Evolutionary conservation across 2,329 filamentous ascomycete species (phyloP).

Genomic region (Fusarium liriodendri): DNA sequence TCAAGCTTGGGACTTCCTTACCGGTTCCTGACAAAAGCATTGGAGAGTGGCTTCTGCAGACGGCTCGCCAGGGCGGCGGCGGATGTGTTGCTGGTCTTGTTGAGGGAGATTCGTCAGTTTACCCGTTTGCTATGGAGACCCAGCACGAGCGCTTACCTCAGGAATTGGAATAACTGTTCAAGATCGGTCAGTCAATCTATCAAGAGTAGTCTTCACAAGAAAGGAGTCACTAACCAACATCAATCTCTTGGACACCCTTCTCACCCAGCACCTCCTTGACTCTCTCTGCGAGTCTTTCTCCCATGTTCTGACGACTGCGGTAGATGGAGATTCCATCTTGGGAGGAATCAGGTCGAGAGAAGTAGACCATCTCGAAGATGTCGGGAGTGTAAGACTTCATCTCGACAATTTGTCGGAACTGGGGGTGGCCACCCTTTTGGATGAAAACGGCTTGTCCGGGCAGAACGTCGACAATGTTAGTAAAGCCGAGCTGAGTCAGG

Average conservation of each 20-base stretch:
- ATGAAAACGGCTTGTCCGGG: slow-evolving; percentile 90
- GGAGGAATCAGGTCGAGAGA: slow-evolving; percentile 81
- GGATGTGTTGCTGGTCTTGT: slow-evolving; percentile 80
- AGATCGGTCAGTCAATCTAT: slow-evolving; percentile 5
- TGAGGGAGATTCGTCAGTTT: not conserved
- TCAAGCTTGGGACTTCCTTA: slow-evolving; percentile 57
- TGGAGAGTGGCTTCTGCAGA: slow-evolving; percentile 81
- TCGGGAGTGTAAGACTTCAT: slow-evolving; percentile 81
- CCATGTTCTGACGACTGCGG: slow-evolving; percentile 86
- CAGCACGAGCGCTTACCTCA: slow-evolving; percentile 42
- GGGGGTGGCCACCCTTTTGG: slow-evolving; percentile 77
- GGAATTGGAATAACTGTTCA: slow-evolving; percentile 78
- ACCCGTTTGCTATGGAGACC: not conserved
- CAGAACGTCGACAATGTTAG: slow-evolving; percentile 78
- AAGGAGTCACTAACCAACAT: slow-evolving; percentile 59
- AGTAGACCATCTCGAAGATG: slow-evolving; percentile 70
- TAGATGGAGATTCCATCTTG: slow-evolving; percentile 92
- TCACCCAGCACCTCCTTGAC: slow-evolving; percentile 75
- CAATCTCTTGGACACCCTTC: slow-evolving; percentile 79
- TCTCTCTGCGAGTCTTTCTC: slow-evolving; percentile 79
- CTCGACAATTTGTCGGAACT: slow-evolving; percentile 79
- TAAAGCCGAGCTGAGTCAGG: slow-evolving; percentile 83
- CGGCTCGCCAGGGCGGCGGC: slow-evolving; percentile 76
- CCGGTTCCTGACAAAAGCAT: slow-evolving; percentile 89
- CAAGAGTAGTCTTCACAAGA: not conserved